These are phyloP conservation scores for Chiua virens DNA, from an alignment of 768 basidiomycete genomes.

Conservation along the genomic window DNA sequence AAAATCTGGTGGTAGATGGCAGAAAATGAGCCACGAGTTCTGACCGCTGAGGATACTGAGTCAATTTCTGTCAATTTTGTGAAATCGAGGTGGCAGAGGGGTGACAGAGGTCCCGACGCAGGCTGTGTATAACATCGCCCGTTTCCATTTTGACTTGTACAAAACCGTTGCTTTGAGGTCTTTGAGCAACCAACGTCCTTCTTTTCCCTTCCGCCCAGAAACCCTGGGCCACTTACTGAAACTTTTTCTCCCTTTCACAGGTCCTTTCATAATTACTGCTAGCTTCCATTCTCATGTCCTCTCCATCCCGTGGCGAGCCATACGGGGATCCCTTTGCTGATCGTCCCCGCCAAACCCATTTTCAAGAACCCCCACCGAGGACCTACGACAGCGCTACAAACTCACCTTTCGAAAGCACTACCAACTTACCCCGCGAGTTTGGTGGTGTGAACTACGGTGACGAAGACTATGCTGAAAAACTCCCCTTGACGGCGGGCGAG, in stretches of 20 bases:
- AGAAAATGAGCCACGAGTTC: too few species aligned
- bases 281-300: constrained; percentile 22
- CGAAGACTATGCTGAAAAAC: constrained; percentile 75
- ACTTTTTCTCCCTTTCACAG: constrained; percentile 4
- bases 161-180: constrained; percentile 24
- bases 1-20: not conserved
- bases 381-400: constrained; percentile 40
- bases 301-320: constrained; percentile 31
- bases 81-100: constrained; percentile 3
- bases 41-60: too few species aligned
- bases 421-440: constrained; percentile 55
- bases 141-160: constrained; percentile 24
- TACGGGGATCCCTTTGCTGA: constrained; percentile 75
- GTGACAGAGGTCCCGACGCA: constrained; percentile 30
- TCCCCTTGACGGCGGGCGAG: constrained; percentile 65
- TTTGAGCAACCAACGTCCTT: constrained; percentile 18
- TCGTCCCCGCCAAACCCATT: constrained; percentile 55
- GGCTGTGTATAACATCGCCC: constrained; percentile 37
- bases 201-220: constrained; percentile 5
- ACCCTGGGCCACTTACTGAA: constrained; percentile 11
- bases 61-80: too few species aligned
- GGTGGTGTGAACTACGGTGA: constrained; percentile 49
- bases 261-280: not conserved
- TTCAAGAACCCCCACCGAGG: constrained; percentile 55
- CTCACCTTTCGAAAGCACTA: constrained; percentile 57